These are phyloP conservation scores for Closterium sp. DNA, from an alignment of 139 green algal genomes.

Conservation along the genomic window DNA sequence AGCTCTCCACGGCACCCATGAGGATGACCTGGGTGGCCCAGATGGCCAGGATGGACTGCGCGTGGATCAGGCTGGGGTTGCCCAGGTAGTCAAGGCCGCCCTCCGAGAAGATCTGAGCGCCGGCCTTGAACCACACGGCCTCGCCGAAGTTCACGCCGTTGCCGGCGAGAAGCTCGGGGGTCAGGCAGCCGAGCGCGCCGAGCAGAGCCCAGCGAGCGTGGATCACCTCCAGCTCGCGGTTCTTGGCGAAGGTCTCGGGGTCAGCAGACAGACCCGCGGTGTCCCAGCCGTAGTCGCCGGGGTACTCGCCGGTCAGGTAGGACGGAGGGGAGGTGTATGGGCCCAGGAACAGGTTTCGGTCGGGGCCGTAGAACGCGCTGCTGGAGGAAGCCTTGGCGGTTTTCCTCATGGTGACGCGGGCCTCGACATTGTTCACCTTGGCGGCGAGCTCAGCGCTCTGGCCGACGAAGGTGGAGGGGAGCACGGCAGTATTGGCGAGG, in stretches of 20 bases:
- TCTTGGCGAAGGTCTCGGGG: conserved; percentile 87
- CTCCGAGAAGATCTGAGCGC: conserved; percentile 84
- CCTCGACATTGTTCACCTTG: too few species aligned
- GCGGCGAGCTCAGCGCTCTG: conserved; percentile 27
- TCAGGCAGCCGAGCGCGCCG: conserved; percentile 66
- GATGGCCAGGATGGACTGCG: conserved; percentile 42
- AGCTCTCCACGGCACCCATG: conserved; percentile 76
- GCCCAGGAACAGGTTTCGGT: conserved; percentile 55
- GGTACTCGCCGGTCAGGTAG: conserved; percentile 68
- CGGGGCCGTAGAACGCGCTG: conserved; percentile 62
- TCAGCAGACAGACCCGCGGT: conserved; percentile 91
- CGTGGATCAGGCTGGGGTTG: conserved; percentile 66
- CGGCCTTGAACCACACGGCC: conserved; percentile 90
- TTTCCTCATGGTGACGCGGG: conserved; percentile 27
- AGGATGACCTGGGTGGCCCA: conserved; percentile 53
- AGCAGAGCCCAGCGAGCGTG: conserved; percentile 89
- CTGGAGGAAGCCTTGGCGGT: background rate
- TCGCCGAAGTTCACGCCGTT: conserved; percentile 45
- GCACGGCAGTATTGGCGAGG: background rate
- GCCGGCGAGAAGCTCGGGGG: conserved; percentile 44
- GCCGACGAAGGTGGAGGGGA: conserved; percentile 24
- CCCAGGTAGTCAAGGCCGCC: conserved; percentile 81
- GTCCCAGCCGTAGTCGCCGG: conserved; percentile 96
- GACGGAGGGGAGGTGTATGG: conserved; percentile 36
- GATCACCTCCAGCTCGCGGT: conserved; percentile 86